Evolutionary conservation across 2,329 filamentous ascomycete genomes (phyloP), one percentile per base, ranked within the genome.

Genomic region (Aspergillus persii): DNA sequence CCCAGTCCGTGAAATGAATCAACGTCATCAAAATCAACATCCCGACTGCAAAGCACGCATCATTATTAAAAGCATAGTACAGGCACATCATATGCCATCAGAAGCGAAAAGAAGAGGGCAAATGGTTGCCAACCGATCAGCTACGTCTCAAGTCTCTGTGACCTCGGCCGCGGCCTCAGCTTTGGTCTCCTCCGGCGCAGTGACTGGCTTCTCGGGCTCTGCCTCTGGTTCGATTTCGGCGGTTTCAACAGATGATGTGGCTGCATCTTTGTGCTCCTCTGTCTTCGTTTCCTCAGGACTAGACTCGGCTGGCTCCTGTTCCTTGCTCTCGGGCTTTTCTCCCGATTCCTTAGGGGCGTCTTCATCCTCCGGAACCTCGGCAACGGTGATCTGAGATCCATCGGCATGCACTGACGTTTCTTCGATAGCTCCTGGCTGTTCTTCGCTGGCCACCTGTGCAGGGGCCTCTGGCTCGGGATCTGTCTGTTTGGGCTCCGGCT

Each of bases 281-380:
- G 53, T 15, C 8, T 39, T 33, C 9, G 53, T 8, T 27, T 36
- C 50, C 33, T 53, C 41, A 8, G 53, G 15, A 30, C 59, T 51
- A 41, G 54, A 27, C n/a, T 36, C 50, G 15, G 51, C 26, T 9
- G 46, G 39, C 8, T 49, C n/a, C 48, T 59, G 31, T 41, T 41
- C 44, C 36, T 12, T 30, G 4, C 44, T 27, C 54, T 63, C 56
- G 8, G 49, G 53, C 29, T 55, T 31, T 39, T 67, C 59, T 50
- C 63, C 57, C 18, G 51, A 49, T 50, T 50, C 26, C 12, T 53
- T 50, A 31, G 57, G 56, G 6, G 41, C 62, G 18, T 64, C 63
- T 12, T 64, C 65, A 7, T 61, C 59, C 11, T 51, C 63, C n/a
- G 62, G 62, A 8, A 64, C 63, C 50, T 67, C 65, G 12, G 62